A percentile compares a stretch with the other conserved stretches of the same genome.
These are phyloP conservation scores for Boletus speciosus DNA, from an alignment of 768 basidiomycete species.

Conservation along the genomic window DNA sequence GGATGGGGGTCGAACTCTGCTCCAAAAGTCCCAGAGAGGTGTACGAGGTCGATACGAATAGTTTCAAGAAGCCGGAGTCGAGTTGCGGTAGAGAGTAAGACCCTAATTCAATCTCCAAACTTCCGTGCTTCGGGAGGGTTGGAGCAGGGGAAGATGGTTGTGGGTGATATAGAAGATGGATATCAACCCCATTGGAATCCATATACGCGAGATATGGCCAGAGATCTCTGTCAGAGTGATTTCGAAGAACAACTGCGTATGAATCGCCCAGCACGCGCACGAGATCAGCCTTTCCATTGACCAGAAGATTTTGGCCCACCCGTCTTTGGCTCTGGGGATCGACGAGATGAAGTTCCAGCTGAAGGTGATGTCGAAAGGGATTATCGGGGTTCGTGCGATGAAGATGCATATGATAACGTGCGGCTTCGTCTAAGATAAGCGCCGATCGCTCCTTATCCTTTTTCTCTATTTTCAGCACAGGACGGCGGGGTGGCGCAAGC, in stretches of 20 bases:
- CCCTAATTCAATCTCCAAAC: conserved; percentile 36
- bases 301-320: conserved; percentile 44
- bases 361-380: conserved; percentile 46
- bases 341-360: conserved; percentile 51
- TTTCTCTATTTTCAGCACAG: conserved; percentile 37
- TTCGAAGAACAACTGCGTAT: conserved; percentile 48
- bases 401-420: conserved; percentile 58
- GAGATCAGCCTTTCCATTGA: conserved; percentile 47
- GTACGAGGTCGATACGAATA: conserved; percentile 53
- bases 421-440: conserved; percentile 53
- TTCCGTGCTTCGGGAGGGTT: conserved; percentile 42
- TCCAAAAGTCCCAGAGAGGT: conserved; percentile 49
- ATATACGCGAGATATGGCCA: conserved; percentile 65
- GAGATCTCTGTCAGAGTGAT: conserved; percentile 48
- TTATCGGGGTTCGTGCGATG: conserved; percentile 46
- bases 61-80: conserved; percentile 52
- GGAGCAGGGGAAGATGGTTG: conserved; percentile 34
- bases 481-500: conserved; percentile 35
- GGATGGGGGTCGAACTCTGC: conserved; percentile 34
- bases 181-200: conserved; percentile 53
- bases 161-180: conserved; percentile 55
- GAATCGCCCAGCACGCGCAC: conserved; percentile 40
- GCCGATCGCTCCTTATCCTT: conserved; percentile 31
- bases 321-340: conserved; percentile 44
- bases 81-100: conserved; percentile 44